These are phyloP conservation scores for Neopestalotiopsis rosae DNA, from an alignment of 2,329 filamentous ascomycete species.

Conservation along the genomic window DNA sequence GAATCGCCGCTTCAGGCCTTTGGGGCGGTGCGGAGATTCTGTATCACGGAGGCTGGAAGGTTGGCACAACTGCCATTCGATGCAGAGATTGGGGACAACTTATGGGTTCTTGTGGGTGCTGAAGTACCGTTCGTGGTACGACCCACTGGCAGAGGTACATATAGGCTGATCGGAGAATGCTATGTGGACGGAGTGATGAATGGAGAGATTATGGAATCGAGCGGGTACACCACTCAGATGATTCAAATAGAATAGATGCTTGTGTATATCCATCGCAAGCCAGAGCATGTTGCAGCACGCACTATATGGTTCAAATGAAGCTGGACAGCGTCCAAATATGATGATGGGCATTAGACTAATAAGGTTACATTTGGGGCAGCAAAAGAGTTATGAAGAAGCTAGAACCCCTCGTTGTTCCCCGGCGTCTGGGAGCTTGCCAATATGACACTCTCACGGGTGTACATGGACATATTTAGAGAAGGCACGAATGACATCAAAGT, in stretches of 20 bases:
- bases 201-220: neutral
- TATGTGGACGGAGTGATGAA: conserved; percentile 5
- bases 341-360: too few relatives aligned
- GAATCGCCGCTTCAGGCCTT: neutral
- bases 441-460: too few relatives aligned
- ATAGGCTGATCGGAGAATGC: neutral
- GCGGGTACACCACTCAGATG: neutral
- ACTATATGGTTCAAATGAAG: too few relatives aligned
- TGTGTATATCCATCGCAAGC: neutral
- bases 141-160: neutral
- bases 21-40: neutral
- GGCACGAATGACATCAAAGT: too few relatives aligned
- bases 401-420: too few relatives aligned
- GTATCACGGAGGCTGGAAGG: neutral
- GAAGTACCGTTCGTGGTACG: conserved; percentile 10
- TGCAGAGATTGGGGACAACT: neutral
- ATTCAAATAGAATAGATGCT: neutral
- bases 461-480: too few relatives aligned
- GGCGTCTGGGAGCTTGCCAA: too few relatives aligned
- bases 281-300: too few relatives aligned
- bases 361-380: too few relatives aligned
- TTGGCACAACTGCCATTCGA: neutral
- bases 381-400: too few relatives aligned
- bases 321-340: too few relatives aligned
- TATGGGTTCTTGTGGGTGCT: neutral